Conservation (phyloP, 2,329 filamentous ascomycete species). For the Leptographium flavum region DNA sequence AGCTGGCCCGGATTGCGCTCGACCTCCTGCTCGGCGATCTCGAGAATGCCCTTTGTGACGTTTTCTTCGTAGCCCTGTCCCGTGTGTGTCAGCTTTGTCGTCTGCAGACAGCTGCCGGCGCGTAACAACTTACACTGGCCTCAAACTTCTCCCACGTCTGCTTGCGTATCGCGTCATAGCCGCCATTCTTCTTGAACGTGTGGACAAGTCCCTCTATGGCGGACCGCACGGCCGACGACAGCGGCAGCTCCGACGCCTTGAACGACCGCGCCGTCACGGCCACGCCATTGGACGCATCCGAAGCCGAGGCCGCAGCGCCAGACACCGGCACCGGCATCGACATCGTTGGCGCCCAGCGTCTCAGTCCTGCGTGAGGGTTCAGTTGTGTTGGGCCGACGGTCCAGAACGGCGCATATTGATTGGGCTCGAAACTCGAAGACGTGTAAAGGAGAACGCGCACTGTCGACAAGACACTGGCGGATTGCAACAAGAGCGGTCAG, state of each 20-base stretch:
- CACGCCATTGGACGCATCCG: neutral
- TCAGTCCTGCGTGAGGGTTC: neutral
- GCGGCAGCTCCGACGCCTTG: slow-evolving; percentile 61
- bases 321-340: neutral
- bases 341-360: neutral
- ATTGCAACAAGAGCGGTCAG: too few relatives aligned
- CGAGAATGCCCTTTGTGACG: slow-evolving; percentile 51
- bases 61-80: slow-evolving; percentile 53
- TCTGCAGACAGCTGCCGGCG: too few relatives aligned
- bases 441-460: too few relatives aligned
- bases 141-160: slow-evolving; percentile 64
- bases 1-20: slow-evolving; percentile 59
- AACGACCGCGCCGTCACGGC: slow-evolving; percentile 19
- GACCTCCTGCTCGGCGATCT: slow-evolving; percentile 59
- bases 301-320: neutral
- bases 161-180: slow-evolving; percentile 66
- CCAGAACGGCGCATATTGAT: neutral
- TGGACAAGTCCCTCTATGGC: slow-evolving; percentile 65
- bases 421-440: too few relatives aligned
- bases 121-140: slow-evolving; percentile 39
- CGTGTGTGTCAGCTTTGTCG: neutral
- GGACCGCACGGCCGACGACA: slow-evolving; percentile 56
- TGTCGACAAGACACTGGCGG: too few relatives aligned
- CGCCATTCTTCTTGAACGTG: slow-evolving; percentile 75
- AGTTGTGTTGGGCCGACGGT: neutral